Evolutionary conservation across 345 rosid species (phyloP), one percentile per base, ranked within the genome.

Genomic region (Ceriops tagal): DNA sequence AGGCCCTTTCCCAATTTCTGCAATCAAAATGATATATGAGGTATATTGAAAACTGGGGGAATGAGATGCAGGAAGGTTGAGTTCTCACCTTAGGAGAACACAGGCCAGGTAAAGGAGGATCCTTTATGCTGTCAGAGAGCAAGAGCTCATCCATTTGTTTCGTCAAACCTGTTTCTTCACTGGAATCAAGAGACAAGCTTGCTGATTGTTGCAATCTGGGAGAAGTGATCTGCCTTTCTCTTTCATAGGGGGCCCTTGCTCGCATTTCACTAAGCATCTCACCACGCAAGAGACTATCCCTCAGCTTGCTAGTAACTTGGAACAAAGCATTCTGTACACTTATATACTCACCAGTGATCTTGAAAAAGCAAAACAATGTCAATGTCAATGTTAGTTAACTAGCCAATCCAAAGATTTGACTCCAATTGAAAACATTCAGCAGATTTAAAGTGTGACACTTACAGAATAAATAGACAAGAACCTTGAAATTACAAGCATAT

Each of bases 261-360:
- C 47, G 61, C 26, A 13, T 74, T 69, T 76, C 83, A 71, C 76
- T 75, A 6, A 76, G 79, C 71, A 63, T 69, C 49, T 82, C 73
- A 67, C 43, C 69, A 1, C 81, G 74, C 75, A 76, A 71, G 55
- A 85, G 75, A 68, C 62, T 71, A 32, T 79, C 73, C 65, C 86
- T 78, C 43, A 82, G 75, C 65, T 62, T 72, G 46, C 77, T 27
- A 62, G 83, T 80, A 57, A 85, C 79, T 62, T 74, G 73, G 67
- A 73, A 67, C 32, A 85, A 64, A 51, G 81, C 83, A 64, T 82
- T 82, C 56, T 78, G 83, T 63, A 82, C 86, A 24, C 62, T 70
- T 70, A 56, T 65, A 74, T 76, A 78, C 53, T 66, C 80, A 4
- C 88, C 88, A 21, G 67, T 70, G 30, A 85, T 82, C 88, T 84